These are phyloP conservation scores for Lolium rigidum DNA, from an alignment of 176 grass and related monocot genomes.

Conservation along the genomic window DNA sequence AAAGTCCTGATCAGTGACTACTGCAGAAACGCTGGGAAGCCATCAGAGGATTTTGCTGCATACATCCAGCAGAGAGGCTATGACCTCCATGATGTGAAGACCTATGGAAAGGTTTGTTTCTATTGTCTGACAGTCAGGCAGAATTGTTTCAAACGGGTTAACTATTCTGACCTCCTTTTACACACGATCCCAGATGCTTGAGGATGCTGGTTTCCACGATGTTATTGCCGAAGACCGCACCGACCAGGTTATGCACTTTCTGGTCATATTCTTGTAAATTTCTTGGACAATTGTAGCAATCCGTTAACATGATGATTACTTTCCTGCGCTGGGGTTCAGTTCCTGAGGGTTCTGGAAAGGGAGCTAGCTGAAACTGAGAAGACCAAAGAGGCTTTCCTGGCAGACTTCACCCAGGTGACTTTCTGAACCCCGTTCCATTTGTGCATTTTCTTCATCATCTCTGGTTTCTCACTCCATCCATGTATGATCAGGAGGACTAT, in stretches of 20 bases:
- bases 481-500: conserved; percentile 72
- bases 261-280: too few relatives aligned
- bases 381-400: conserved; percentile 76
- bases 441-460: conserved; percentile 21
- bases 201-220: conserved; percentile 77
- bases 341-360: conserved; percentile 74
- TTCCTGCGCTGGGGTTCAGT: conserved; percentile 40
- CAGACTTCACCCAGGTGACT: conserved; percentile 80
- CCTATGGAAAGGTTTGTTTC: conserved; percentile 80
- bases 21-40: conserved; percentile 75
- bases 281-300: too few relatives aligned
- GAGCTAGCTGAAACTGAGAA: conserved; percentile 75
- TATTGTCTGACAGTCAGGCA: not conserved
- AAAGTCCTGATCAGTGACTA: conserved; percentile 96
- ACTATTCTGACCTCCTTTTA: conserved; percentile 6
- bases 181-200: conserved; percentile 66
- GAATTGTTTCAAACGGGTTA: not conserved
- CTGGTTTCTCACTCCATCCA: conserved; percentile 22
- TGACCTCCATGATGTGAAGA: conserved; percentile 90
- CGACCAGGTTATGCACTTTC: conserved; percentile 59
- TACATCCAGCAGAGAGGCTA: conserved; percentile 94
- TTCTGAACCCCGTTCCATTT: not conserved
- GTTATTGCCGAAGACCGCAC: conserved; percentile 87
- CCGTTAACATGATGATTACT: too few relatives aligned
- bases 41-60: conserved; percentile 75